Evolutionary conservation across 2,329 filamentous ascomycete genomes (phyloP), one percentile per base, ranked within the genome.

Genomic region (Ilyonectria robusta): DNA sequence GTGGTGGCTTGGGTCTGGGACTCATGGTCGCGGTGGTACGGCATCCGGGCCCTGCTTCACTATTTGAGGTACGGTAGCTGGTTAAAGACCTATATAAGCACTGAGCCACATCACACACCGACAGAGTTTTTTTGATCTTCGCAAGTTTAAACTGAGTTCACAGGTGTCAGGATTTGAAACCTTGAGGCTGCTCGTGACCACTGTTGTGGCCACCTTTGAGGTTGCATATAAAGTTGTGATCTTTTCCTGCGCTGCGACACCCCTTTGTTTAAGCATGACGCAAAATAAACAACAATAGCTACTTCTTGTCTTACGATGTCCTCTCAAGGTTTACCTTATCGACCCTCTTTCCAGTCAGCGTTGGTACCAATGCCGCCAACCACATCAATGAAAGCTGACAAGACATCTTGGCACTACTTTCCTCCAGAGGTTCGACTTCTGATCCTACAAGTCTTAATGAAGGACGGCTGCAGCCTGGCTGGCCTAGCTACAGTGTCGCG

Each of bases 401-500:
- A 13, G 19, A 31, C 33, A 55, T 26, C 37, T 35, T 62, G 40
- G 48, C 7, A 35, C 29, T n/a, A n/a, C 19, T 51, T 63, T 11
- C 53, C 53, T 26, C 4, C 13, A 31, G 44, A 57, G 17, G 35
- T 58, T 46, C 44, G 44, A 21, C 53, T 31, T 35, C 11, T 51
- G 15, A 51, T 58, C 31, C 35, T 63, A 10, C 17, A 63, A 17
- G 15, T 23, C 33, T 37, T 63, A 21, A 19, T 63, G 19, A 9
- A 33, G n/a, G 53, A 63, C 11, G 44, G 53, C 6, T 50, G 53
- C n/a, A 54, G 47, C 26, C 56, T 62, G 15, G 33, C 46, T 40
- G 21, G 53, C 37, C 23, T 55, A 13, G 59, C 65, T 17, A 50
- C 57, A 15, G 65, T 67, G 21, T 64, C 65, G 5, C 65, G 65